Base-by-base conservation (phyloP, 1,139 yeast genomes). In the Meyerozyma athensensis region DNA sequence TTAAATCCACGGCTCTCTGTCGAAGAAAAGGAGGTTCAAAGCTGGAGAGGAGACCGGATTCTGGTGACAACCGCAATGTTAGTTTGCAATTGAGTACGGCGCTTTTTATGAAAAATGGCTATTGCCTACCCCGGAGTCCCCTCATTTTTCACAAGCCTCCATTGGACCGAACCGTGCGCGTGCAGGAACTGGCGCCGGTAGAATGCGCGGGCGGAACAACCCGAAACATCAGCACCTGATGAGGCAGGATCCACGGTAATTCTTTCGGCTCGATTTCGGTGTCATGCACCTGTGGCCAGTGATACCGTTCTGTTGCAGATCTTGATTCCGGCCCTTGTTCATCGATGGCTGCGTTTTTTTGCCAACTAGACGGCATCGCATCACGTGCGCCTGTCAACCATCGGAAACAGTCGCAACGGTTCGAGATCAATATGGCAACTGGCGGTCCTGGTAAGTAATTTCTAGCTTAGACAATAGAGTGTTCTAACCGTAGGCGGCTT, bases 401-500 rank as follows among this genome's bases (percentile, higher is more conserved):
- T 13, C 12, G 13, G 5, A 22, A 9, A 12, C 13, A 24, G 12
- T 17, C 13, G 28, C 28, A 24, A 17, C 13, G 13, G 8, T 14
- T 7, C 7, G 12, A 9, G 12, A 5, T 24, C 28, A 17, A 17
- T 19, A 28, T 28, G 32, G 32, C 32, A 17, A 28, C 32, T 28
- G 32, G 32, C 7, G 32, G 32, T 17, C 32, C 32, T 28, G 32
- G 28, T 24, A 24, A 4, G 28, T 24, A 24, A 12, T n/a, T n/a
- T 7, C 5, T 13, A 10, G n/a, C 28, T 10, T 9, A 2, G 5
- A 12, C 7, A 24, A 24, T 13, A 24, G 12, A 24, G 7, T n/a
- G n/a, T n/a, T 10, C 28, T 24, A 24, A 24, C 28, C 14, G 17
- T 12, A 24, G 58, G 58, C n/a, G 68, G 53, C 62, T 50, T 61